phyloP scores from a whole-genome alignment of 1,284 basidiomycete genomes.

The Ganoderma boninense region DNA sequence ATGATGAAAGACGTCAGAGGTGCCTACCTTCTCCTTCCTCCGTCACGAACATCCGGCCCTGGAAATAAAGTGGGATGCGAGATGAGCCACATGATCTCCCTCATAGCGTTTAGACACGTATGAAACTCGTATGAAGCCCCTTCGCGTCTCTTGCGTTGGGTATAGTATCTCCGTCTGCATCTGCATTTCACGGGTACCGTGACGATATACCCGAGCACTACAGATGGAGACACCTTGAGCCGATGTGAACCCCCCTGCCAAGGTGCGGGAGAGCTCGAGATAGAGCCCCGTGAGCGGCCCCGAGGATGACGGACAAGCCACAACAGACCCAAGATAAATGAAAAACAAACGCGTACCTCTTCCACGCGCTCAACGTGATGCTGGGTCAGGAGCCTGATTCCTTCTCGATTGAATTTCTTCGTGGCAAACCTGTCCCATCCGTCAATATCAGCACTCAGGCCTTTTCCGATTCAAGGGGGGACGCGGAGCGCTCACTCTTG shows the following conservation, averaged over 20 bases:
- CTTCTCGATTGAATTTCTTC: slow-evolving; percentile 79
- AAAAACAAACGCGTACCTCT: slow-evolving; percentile 47
- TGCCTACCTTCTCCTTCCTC: slow-evolving; percentile 67
- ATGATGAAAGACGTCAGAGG: slow-evolving; percentile 6
- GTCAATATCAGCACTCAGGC: background rate
- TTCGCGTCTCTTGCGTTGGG: background rate
- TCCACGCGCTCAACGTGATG: slow-evolving; percentile 86
- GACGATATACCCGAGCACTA: background rate
- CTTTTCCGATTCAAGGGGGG: slow-evolving; percentile 10
- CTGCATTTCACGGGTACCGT: background rate
- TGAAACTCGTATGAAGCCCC: background rate
- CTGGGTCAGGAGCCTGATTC: slow-evolving; percentile 78
- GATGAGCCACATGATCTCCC: background rate
- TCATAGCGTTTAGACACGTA: background rate
- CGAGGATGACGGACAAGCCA: slow-evolving; percentile 2
- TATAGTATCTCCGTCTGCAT: background rate
- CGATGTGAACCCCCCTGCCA: slow-evolving; percentile 10
- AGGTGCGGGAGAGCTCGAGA: background rate
- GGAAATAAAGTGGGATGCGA: slow-evolving; percentile 11
- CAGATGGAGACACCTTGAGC: slow-evolving; percentile 1
- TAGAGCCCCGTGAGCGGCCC: slow-evolving; percentile 2
- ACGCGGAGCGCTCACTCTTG: slow-evolving; percentile 55
- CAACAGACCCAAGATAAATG: background rate
- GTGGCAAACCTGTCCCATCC: slow-evolving; percentile 65
- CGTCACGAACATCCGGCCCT: slow-evolving; percentile 67